Percentiles rank a stretch among this genome's conserved stretches.
Evolutionary conservation across 2,329 filamentous ascomycete genomes (phyloP).

Genomic region (Lasiodiplodia hormozganensis): DNA sequence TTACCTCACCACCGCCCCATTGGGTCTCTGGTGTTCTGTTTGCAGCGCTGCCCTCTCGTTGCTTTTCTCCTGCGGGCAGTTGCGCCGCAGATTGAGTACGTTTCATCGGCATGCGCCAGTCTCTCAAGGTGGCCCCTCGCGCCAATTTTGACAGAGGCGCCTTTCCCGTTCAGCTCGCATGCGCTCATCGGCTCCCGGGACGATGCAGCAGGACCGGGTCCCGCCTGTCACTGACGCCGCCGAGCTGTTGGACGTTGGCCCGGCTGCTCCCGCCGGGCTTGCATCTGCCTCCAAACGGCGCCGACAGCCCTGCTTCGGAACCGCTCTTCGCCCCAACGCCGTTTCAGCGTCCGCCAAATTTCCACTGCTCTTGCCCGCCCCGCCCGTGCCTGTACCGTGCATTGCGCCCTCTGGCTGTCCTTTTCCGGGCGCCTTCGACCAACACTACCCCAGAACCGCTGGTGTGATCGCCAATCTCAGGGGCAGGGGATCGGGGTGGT

Average conservation of each 20-base stretch:
- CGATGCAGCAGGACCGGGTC: slow-evolving; percentile 25
- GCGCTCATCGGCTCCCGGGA: slow-evolving; percentile 23
- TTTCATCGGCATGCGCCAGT: slow-evolving; percentile 15
- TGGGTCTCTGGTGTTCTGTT: slow-evolving; percentile 21
- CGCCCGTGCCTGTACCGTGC: not conserved
- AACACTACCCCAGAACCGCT: slow-evolving; percentile 8
- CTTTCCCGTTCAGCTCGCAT: slow-evolving; percentile 5
- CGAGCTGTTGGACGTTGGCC: slow-evolving; percentile 27
- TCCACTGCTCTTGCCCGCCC: not conserved
- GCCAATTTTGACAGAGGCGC: slow-evolving; percentile 1
- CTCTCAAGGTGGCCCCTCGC: slow-evolving; percentile 6
- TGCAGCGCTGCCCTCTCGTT: slow-evolving; percentile 13
- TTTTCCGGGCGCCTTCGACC: not conserved
- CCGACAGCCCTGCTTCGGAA: not conserved
- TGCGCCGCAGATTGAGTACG: slow-evolving; percentile 23
- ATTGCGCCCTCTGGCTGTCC: not conserved
- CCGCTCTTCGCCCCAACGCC: not conserved
- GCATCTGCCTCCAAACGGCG: slow-evolving; percentile 22
- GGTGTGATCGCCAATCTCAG: slow-evolving; percentile 27
- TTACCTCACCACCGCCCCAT: slow-evolving; percentile 13
- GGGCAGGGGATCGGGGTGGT: slow-evolving; percentile 21
- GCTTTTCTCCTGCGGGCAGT: slow-evolving; percentile 7
- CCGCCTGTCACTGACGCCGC: slow-evolving; percentile 7
- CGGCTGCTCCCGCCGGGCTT: slow-evolving; percentile 26
- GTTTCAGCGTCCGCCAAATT: slow-evolving; percentile 18